Conservation (phyloP, 2,329 filamentous ascomycete species). For the Ceratocystis huliohia region DNA sequence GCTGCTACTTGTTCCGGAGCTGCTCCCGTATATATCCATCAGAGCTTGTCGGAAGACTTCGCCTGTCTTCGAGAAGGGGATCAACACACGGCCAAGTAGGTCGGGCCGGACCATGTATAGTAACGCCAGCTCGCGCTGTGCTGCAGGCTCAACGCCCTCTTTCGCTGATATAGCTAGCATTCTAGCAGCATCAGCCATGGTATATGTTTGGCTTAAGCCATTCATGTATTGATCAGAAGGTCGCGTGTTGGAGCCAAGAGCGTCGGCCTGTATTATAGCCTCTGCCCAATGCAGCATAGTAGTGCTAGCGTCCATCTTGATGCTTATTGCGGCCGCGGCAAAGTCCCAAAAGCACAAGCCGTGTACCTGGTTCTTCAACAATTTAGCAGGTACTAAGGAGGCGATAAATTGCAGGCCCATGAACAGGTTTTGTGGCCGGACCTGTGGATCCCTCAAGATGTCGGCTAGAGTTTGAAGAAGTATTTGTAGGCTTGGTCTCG, state of each 20-base stretch:
- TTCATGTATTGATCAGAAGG: conserved; percentile 26
- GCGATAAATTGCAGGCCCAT: conserved; percentile 67
- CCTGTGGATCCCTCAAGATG: conserved; percentile 52
- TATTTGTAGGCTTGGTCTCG: conserved; percentile 40
- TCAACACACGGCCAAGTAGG: conserved; percentile 62
- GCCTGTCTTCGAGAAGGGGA: conserved; percentile 70
- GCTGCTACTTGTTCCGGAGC: background rate
- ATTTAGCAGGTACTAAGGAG: conserved; percentile 47
- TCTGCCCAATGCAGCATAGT: conserved; percentile 57
- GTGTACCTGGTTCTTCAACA: conserved; percentile 49
- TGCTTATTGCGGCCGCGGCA: conserved; percentile 70
- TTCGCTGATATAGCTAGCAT: conserved; percentile 92
- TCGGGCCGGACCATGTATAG: conserved; percentile 90
- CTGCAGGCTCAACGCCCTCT: conserved; percentile 67
- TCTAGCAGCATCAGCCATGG: conserved; percentile 65
- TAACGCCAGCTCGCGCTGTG: conserved; percentile 83
- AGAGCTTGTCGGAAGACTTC: conserved; percentile 86
- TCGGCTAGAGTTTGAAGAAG: conserved; percentile 54
- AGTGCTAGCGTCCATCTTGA: conserved; percentile 77
- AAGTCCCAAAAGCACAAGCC: conserved; percentile 84
- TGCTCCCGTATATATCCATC: conserved; percentile 53
- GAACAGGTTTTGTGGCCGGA: conserved; percentile 69
- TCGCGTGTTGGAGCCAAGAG: conserved; percentile 22
- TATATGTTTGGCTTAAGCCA: conserved; percentile 42
- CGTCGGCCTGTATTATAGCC: conserved; percentile 44